Percentiles rank a stretch among this genome's conserved stretches.
Evolutionary conservation across 805 yeast species (phyloP).

Genomic region (Yamadazyma laniorum): DNA sequence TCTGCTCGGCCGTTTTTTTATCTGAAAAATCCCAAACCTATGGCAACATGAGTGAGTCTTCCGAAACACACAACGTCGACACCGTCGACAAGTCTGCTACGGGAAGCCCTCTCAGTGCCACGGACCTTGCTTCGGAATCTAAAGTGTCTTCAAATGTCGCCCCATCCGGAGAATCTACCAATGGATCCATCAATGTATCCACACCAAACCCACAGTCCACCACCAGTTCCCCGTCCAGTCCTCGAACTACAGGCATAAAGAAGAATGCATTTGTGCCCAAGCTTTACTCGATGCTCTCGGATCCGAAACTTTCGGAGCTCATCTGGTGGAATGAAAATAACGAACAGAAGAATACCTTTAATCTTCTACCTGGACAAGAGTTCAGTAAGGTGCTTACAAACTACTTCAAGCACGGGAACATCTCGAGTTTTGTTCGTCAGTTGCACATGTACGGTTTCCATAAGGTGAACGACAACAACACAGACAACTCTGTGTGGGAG

Average conservation of each 20-base stretch:
- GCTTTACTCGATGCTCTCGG: slow-evolving; percentile 39
- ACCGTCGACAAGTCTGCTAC: too few relatives aligned
- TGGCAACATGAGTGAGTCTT: background rate
- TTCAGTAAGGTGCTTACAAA: slow-evolving; percentile 60
- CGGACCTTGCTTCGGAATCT: too few relatives aligned
- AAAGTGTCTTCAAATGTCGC: too few relatives aligned
- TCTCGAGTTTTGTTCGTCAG: slow-evolving; percentile 90
- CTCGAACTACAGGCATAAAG: slow-evolving; percentile 26
- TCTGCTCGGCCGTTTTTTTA: background rate
- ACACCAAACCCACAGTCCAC: background rate
- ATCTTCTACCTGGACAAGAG: slow-evolving; percentile 61
- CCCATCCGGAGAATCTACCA: too few relatives aligned
- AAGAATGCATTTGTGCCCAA: slow-evolving; percentile 60
- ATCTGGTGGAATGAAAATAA: slow-evolving; percentile 47
- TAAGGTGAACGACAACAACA: slow-evolving; percentile 53
- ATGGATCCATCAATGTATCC: too few relatives aligned
- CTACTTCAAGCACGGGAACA: slow-evolving; percentile 91
- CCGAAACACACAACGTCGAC: background rate
- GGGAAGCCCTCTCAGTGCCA: background rate
- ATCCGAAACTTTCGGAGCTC: slow-evolving; percentile 31
- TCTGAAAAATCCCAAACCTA: background rate
- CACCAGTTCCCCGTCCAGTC: background rate
- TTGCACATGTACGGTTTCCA: slow-evolving; percentile 96
- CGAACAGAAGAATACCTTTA: slow-evolving; percentile 53
- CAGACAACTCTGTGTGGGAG: slow-evolving; percentile 44